Conservation (phyloP, 139 green algal genomes). For the Chlorella ohadii region DNA sequence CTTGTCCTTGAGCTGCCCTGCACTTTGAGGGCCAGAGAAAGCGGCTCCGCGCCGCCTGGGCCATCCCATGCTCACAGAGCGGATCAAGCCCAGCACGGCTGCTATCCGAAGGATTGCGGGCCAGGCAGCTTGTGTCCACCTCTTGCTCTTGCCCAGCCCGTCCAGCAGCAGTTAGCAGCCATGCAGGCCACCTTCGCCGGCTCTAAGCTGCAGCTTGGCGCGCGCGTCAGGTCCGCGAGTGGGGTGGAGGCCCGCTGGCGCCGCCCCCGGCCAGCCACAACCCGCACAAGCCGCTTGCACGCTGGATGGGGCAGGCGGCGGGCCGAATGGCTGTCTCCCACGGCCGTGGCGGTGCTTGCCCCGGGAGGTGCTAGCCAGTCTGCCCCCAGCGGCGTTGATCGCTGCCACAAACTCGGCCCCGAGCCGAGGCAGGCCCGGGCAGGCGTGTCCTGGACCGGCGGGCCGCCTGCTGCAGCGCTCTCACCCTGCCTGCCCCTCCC, state of each 20-base stretch:
- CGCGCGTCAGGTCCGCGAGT: background rate
- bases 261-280: too few species aligned
- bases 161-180: constrained; percentile 5
- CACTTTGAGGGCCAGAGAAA: too few species aligned
- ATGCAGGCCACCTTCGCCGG: background rate
- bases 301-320: background rate
- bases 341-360: background rate
- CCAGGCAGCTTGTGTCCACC: too few species aligned
- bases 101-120: too few species aligned
- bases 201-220: too few species aligned
- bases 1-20: too few species aligned
- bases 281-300: too few species aligned
- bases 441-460: too few species aligned
- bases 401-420: background rate
- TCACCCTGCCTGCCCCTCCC: background rate
- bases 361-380: background rate
- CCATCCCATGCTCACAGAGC: too few species aligned
- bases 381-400: background rate
- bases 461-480: background rate
- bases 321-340: background rate
- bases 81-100: too few species aligned
- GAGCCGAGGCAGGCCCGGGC: too few species aligned
- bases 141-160: background rate
- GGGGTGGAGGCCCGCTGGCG: background rate
- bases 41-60: too few species aligned